Evolutionary conservation across 2,329 filamentous ascomycete species (phyloP).

Genomic region (Fusarium nelsonii): DNA sequence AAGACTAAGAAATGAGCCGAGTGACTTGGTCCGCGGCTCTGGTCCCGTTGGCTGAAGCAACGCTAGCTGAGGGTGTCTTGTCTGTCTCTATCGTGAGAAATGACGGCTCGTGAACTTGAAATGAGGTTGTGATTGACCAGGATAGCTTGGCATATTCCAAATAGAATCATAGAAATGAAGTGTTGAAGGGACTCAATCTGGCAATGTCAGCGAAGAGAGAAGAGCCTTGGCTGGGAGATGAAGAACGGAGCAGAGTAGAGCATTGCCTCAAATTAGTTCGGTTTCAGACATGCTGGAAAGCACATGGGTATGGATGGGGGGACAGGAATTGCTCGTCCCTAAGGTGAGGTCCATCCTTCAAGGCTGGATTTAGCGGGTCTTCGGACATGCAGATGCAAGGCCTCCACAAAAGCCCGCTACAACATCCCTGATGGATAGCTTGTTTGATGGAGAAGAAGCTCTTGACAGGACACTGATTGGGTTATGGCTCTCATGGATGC

Average conservation of each 20-base stretch:
- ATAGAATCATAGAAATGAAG: neutral
- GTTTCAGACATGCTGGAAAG: conserved; percentile 45
- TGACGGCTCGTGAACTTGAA: conserved; percentile 3
- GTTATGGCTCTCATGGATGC: neutral
- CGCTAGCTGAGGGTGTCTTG: neutral
- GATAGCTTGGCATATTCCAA: conserved; percentile 6
- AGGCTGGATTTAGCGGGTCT: conserved; percentile 19
- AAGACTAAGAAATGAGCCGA: conserved; percentile 14
- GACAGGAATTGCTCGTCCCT: too few species aligned
- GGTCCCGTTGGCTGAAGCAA: neutral
- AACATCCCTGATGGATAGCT: conserved; percentile 37
- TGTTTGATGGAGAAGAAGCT: conserved; percentile 44
- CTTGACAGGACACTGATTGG: neutral
- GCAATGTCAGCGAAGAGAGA: conserved; percentile 5
- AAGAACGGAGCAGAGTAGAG: conserved; percentile 33
- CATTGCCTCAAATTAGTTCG: conserved; percentile 38
- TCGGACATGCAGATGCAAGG: conserved; percentile 14
- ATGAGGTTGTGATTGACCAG: conserved; percentile 6
- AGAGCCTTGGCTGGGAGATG: conserved; percentile 41
- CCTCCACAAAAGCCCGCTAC: conserved; percentile 27
- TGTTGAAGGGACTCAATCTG: conserved; percentile 5
- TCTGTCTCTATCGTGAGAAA: neutral
- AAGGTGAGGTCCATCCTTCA: neutral
- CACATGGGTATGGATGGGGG: conserved; percentile 12
- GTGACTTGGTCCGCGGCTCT: conserved; percentile 1